Evolutionary conservation across 1,139 yeast genomes (phyloP).

Genomic region (Groenewaldozyma auringiensis): DNA sequence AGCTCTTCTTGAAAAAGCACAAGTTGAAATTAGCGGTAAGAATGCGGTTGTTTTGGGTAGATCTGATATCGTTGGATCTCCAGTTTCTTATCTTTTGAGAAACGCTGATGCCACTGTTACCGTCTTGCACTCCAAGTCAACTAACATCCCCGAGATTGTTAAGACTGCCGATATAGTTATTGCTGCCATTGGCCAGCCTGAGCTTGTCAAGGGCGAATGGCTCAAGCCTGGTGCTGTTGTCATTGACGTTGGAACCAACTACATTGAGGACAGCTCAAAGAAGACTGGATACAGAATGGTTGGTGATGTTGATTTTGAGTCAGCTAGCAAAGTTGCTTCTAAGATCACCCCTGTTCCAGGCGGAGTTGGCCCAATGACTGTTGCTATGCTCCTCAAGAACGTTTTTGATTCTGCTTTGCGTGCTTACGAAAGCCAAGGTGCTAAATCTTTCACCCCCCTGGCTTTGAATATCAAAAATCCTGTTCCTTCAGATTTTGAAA

Average conservation of each 20-base stretch:
- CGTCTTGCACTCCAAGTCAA: constrained; percentile 71
- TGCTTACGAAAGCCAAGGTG: constrained; percentile 27
- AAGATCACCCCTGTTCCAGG: constrained; percentile 97
- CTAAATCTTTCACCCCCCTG: constrained; percentile 43
- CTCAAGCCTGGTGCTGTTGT: constrained; percentile 77
- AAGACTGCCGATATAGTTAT: constrained; percentile 80
- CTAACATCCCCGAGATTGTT: constrained; percentile 52
- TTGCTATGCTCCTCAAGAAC: constrained; percentile 87
- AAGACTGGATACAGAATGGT: constrained; percentile 82
- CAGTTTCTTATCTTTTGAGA: constrained; percentile 75
- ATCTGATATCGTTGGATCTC: constrained; percentile 93
- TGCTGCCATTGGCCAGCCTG: constrained; percentile 84
- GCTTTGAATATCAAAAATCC: constrained; percentile 62
- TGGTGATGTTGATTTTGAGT: constrained; percentile 85
- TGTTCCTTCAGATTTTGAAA: constrained; percentile 91
- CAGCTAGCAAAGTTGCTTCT: constrained; percentile 59
- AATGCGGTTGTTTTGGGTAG: constrained; percentile 94
- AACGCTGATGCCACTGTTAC: constrained; percentile 83
- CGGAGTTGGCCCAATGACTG: constrained; percentile 99
- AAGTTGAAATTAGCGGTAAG: constrained; percentile 62
- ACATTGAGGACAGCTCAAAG: constrained; percentile 63
- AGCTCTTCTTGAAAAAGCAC: constrained; percentile 58
- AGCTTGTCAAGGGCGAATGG: constrained; percentile 84
- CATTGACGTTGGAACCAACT: constrained; percentile 95
- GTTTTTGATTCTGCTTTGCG: constrained; percentile 75